A percentile compares a stretch with the other conserved stretches of the same genome.
Evolutionary conservation across 169 alveolate species (phyloP).

Genomic region (Babesia sp.): DNA sequence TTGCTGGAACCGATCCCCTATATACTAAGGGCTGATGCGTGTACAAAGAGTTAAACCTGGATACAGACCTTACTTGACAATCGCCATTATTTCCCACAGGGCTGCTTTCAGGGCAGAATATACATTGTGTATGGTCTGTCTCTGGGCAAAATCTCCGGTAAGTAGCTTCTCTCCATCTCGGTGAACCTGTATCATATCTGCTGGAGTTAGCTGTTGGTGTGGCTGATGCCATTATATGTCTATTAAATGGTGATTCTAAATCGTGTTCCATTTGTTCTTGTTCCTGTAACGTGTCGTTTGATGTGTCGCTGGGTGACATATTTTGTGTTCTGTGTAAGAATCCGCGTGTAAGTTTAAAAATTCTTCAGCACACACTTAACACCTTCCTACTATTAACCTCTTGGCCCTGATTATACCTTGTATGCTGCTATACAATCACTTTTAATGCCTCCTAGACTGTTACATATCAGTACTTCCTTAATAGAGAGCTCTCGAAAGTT

Average conservation of each 20-base stretch:
- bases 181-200: not conserved
- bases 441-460: no score
- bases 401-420: no score
- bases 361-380: no score
- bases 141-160: not conserved
- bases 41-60: not conserved
- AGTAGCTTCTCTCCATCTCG: not conserved
- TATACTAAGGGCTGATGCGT: slow-evolving; percentile 6
- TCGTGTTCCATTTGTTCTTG: not conserved
- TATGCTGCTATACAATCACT: no score
- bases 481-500: no score
- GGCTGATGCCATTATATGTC: not conserved
- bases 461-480: no score
- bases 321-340: no score
- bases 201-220: not conserved
- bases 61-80: not conserved
- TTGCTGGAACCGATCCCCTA: slow-evolving; percentile 2
- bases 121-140: not conserved
- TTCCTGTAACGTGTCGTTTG: not conserved
- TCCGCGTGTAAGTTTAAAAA: no score
- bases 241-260: not conserved
- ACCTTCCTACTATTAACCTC: no score
- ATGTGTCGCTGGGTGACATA: not conserved
- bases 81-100: not conserved
- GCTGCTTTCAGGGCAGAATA: not conserved